Base-by-base conservation (phyloP, 2,329 filamentous ascomycete species). In the Furcasterigmium sp. region DNA sequence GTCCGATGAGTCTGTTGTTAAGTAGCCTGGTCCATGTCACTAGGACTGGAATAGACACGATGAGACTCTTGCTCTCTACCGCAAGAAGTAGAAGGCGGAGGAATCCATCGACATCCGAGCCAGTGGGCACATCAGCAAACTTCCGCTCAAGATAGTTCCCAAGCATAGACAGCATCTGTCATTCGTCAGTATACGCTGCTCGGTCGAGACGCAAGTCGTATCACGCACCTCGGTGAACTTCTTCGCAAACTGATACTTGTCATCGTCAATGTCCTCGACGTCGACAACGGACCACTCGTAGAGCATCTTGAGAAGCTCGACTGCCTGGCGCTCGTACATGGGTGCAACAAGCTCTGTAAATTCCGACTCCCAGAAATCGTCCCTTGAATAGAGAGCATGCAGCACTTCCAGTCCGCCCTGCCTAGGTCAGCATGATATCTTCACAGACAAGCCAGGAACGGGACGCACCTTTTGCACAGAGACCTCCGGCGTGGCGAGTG, bases 31-130 rank as follows among this genome's bases (percentile, higher is more conserved):
- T 90, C 90, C 91, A 97, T 18, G 87, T 85, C 54, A 95, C 87
- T 36, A 98, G 74, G 9, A 94, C 82, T 3, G 93, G 91, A 54
- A 97, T 96, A 2, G 93, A 96, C 15, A 98, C 84, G 36, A 93
- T 84, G 44, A 98, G 75, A 60, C 93, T 97, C 55, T 86, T 83
- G 62, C 87, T 89, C 53, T 87, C 86, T 43, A 91, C 79, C 42
- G 96, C 84, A 43, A 79, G 73, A 47, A 91, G 78, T 37, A 96
- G 75, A 43, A 98, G 79, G 39, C 85, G 79, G 46, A 97, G 76
- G 53, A 97, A 87, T 5, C 80, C 82, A 26, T 82, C 74, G 11
- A 91, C 72, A 57, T 93, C 84, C 21, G 70, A 63, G 43, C 82
- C 59, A 64, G 74, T 46, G 1, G 85, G 82, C 28, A 91, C 71